Percentiles rank a stretch among this genome's conserved stretches.
Evolutionary conservation across 805 yeast species (phyloP).

Genomic region (Monosporozyma aquatica): DNA sequence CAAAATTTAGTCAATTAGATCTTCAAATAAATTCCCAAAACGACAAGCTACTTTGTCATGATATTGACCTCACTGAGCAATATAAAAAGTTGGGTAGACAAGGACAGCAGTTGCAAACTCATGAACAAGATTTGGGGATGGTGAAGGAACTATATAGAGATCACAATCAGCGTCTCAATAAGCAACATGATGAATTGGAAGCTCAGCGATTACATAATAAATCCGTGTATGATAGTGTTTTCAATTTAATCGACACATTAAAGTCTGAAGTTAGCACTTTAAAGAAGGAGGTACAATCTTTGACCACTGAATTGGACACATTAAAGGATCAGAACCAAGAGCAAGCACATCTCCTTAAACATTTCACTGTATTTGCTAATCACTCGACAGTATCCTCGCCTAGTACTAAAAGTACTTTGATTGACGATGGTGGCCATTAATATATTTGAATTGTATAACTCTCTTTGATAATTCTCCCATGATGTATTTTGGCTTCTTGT

Average conservation of each 20-base stretch:
- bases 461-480: too few relatives aligned
- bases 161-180: conserved; percentile 2
- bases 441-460: too few relatives aligned
- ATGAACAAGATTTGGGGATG: background rate
- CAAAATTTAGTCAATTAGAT: conserved; percentile 1
- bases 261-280: conserved; percentile 12
- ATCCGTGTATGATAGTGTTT: conserved; percentile 9
- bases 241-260: conserved; percentile 10
- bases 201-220: conserved; percentile 8
- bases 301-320: conserved; percentile 1
- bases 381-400: too few relatives aligned
- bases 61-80: too few relatives aligned
- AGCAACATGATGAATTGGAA: conserved; percentile 3
- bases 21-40: background rate
- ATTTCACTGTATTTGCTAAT: too few relatives aligned
- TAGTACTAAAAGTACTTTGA: too few relatives aligned
- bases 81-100: background rate
- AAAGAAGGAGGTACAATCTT: conserved; percentile 7
- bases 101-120: background rate
- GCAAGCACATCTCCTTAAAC: too few relatives aligned
- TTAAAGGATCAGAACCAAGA: conserved; percentile 3
- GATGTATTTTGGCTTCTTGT: too few relatives aligned
- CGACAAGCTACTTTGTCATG: background rate
- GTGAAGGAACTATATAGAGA: background rate
- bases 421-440: too few relatives aligned